These are phyloP conservation scores for Thraustochytrium sp. DNA, from an alignment of 352 stramenopile species.

Conservation along the genomic window DNA sequence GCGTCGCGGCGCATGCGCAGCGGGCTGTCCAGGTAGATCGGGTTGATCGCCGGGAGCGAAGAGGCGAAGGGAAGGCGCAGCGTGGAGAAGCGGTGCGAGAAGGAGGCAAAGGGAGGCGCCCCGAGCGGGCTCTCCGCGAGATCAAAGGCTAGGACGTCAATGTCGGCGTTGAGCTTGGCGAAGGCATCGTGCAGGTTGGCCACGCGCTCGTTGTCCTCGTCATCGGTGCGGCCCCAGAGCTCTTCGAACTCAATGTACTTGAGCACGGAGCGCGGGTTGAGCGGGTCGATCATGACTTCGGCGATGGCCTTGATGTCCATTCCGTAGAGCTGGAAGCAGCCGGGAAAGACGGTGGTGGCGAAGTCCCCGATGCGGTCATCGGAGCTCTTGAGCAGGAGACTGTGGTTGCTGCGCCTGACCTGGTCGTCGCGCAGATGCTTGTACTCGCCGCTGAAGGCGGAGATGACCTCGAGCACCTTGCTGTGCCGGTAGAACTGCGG, in stretches of 20 bases:
- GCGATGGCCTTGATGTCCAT: slow-evolving; percentile 20
- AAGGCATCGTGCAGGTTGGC: background rate
- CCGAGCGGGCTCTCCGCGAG: background rate
- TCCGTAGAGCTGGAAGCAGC: slow-evolving; percentile 2
- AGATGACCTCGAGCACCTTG: background rate
- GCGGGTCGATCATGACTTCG: slow-evolving; percentile 18
- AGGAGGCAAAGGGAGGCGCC: background rate
- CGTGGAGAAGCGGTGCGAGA: background rate
- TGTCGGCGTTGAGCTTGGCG: slow-evolving; percentile 4
- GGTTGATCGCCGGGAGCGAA: background rate
- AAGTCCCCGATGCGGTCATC: background rate
- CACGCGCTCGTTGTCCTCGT: background rate
- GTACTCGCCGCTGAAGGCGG: background rate
- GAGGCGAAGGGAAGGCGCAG: background rate
- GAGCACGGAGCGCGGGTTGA: background rate
- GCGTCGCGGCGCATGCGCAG: background rate
- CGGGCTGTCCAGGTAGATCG: background rate
- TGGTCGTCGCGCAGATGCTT: background rate
- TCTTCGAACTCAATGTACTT: slow-evolving; percentile 6
- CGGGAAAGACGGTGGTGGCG: slow-evolving; percentile 5
- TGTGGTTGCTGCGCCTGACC: background rate
- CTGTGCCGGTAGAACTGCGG: background rate
- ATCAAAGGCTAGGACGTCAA: background rate
- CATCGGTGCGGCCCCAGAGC: background rate
- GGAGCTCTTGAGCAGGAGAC: background rate